These are phyloP conservation scores for Fistulinella cinereoalba DNA, from an alignment of 1,284 basidiomycete genomes.

Conservation along the genomic window DNA sequence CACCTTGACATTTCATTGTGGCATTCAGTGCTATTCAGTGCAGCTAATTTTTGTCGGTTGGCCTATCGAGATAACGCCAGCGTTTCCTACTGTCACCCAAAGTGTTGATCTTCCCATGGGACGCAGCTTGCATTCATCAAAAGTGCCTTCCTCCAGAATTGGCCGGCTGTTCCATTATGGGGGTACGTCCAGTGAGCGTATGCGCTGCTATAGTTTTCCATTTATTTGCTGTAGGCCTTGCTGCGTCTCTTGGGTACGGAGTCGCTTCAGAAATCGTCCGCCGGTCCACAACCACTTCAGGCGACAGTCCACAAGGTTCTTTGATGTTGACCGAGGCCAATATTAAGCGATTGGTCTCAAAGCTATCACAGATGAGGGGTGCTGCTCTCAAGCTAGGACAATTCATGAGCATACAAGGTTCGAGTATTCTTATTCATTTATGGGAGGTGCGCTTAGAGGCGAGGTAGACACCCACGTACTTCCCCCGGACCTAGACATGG, in stretches of 20 bases:
- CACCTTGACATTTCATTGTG: neutral
- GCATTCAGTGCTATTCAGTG: neutral
- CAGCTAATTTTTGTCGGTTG: conserved; percentile 1
- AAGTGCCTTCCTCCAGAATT: conserved; percentile 84
- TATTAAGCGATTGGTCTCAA: conserved; percentile 85
- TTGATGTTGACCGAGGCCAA: conserved; percentile 89
- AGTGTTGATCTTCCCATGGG: conserved; percentile 12
- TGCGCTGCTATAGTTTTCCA: neutral
- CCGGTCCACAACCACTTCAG: conserved; percentile 39
- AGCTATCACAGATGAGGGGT: conserved; percentile 92
- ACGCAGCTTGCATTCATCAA: conserved; percentile 69
- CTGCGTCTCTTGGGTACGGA: conserved; percentile 69
- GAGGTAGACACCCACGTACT: conserved; percentile 78
- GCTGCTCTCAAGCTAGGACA: conserved; percentile 97
- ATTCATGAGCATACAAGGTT: conserved; percentile 97
- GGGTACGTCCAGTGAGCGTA: conserved; percentile 45
- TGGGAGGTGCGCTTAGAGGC: conserved; percentile 1
- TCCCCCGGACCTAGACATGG: conserved; percentile 85
- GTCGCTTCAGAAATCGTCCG: conserved; percentile 62
- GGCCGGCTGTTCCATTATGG: conserved; percentile 92
- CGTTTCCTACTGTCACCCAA: neutral
- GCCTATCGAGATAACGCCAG: conserved; percentile 1
- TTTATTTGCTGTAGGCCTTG: conserved; percentile 49
- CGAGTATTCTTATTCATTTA: neutral
- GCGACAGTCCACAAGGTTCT: conserved; percentile 39